Evolutionary conservation across 345 rosid genomes (phyloP).

Genomic region (Noccaea bulbosa): DNA sequence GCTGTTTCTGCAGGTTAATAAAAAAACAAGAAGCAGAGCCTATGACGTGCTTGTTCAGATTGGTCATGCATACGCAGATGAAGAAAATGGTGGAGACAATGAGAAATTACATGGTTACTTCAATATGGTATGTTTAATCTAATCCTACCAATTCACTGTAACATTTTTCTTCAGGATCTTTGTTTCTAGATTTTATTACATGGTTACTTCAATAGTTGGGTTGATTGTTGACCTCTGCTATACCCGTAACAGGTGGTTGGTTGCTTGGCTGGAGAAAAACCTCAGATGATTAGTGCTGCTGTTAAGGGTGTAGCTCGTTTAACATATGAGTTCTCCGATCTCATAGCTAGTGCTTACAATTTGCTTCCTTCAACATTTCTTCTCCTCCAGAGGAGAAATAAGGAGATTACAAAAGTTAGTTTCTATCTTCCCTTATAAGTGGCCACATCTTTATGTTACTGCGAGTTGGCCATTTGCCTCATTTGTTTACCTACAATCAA

Average conservation of each 20-base stretch:
- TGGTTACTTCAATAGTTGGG: not conserved
- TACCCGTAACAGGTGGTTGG: slow-evolving; percentile 72
- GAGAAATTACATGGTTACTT: slow-evolving; percentile 76
- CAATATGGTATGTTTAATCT: slow-evolving; percentile 62
- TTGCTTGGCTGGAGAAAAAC: slow-evolving; percentile 90
- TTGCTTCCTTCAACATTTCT: slow-evolving; percentile 90
- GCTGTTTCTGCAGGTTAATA: slow-evolving; percentile 65
- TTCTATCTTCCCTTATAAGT: slow-evolving; percentile 21
- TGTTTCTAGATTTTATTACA: slow-evolving; percentile 6
- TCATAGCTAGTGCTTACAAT: slow-evolving; percentile 73
- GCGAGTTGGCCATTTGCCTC: slow-evolving; percentile 28
- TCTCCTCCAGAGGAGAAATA: slow-evolving; percentile 83
- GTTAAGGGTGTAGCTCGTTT: slow-evolving; percentile 92
- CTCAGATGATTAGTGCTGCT: slow-evolving; percentile 98
- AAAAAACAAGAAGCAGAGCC: slow-evolving; percentile 92
- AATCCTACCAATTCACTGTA: slow-evolving; percentile 13
- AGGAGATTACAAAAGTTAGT: slow-evolving; percentile 83
- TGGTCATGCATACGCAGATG: slow-evolving; percentile 92
- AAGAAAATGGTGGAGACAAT: slow-evolving; percentile 74
- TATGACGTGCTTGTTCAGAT: slow-evolving; percentile 92
- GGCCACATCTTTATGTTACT: slow-evolving; percentile 10
- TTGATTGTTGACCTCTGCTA: slow-evolving; percentile 22
- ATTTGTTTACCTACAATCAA: slow-evolving; percentile 11
- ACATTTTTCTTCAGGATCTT: slow-evolving; percentile 10
- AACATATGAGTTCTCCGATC: slow-evolving; percentile 93